Evolutionary conservation across 495 filamentous ascomycete species (phyloP), one percentile per base, ranked within the genome.

Genomic region (Friedmanniomyces simplex): DNA sequence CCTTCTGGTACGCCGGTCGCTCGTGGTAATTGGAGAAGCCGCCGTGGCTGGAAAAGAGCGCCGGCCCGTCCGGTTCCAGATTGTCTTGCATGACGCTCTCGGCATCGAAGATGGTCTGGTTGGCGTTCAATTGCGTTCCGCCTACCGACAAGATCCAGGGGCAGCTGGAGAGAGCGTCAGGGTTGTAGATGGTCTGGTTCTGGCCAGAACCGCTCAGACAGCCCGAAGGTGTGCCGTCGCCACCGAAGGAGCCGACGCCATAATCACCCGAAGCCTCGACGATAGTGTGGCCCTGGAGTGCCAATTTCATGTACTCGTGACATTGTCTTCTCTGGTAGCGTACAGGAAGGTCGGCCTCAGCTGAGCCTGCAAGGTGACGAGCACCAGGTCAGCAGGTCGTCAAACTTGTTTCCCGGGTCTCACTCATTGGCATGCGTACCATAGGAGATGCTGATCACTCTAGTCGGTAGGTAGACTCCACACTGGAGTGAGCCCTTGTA

Each of bases 301-400:
- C 59, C 14, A 67, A 55, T 50, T 67, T 67, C 61, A 67, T 61
- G 55, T 51, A 55, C 37, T 67, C 65, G 30, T 60, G 57, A 59
- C 65, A 67, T 39, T 64, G 61, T 10, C 65, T 39, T 26, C 48
- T n/a, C 13, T 39, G 18, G 34, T 65, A 65, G 13, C 10, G 5
- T 11, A 45, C 8, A 1, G 62, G 48, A 2, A 64, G 16, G 26
- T 65, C 56, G 22, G 18, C 46, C 32, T 67, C 65, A 21, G 45
- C 26, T 43, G 14, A n/a, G 14, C 28, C 28, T 32, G 10, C 28
- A 20, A 43, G 4, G 39, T 16, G 14, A 43, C 18, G 39, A 16
- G 39, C 14, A 13, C 4, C 5, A 43, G 39, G 14, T 43, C 18
- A 43, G 39, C 13, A 43, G 14, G 39, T 43, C n/a, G n/a, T n/a